phyloP scores from a whole-genome alignment of 2,329 filamentous ascomycete species.

The Penicillium sclerotiorum region DNA sequence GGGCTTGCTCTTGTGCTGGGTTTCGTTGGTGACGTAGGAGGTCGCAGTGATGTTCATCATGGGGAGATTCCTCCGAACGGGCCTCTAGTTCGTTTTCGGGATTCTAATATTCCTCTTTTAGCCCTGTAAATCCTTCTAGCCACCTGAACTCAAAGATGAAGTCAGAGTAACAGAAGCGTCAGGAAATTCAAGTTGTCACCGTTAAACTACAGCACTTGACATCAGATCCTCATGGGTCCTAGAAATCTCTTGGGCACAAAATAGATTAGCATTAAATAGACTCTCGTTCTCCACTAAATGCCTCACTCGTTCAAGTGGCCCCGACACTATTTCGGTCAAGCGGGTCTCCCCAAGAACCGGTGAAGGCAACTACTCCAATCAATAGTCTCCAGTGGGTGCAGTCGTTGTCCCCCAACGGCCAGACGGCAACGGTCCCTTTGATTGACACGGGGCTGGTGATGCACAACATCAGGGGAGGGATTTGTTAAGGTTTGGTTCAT shows the following conservation, averaged over 20 bases:
- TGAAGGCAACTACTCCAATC: slow-evolving; percentile 8
- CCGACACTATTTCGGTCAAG: neutral
- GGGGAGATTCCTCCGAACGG: slow-evolving; percentile 4
- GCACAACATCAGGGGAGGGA: slow-evolving; percentile 21
- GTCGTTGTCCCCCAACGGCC: slow-evolving; percentile 21
- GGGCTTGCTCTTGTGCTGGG: neutral
- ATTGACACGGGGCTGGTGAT: slow-evolving; percentile 18
- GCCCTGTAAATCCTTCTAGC: no score
- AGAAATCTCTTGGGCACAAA: no score
- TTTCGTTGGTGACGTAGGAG: slow-evolving; percentile 1
- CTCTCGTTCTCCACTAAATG: neutral
- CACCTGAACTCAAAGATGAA: no score
- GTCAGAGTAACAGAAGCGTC: no score
- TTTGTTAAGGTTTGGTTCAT: slow-evolving; percentile 14
- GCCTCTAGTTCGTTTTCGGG: neutral
- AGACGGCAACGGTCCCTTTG: slow-evolving; percentile 19
- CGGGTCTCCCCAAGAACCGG: slow-evolving; percentile 10
- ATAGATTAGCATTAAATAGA: neutral
- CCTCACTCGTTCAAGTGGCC: neutral
- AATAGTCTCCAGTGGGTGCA: slow-evolving; percentile 10
- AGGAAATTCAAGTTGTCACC: no score
- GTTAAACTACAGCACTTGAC: no score
- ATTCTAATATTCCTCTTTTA: slow-evolving; percentile 1
- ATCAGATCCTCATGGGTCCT: no score
- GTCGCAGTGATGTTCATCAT: neutral